phyloP scores from a whole-genome alignment of 306 rosid genomes.

The Cotoneaster glaucophyllus region DNA sequence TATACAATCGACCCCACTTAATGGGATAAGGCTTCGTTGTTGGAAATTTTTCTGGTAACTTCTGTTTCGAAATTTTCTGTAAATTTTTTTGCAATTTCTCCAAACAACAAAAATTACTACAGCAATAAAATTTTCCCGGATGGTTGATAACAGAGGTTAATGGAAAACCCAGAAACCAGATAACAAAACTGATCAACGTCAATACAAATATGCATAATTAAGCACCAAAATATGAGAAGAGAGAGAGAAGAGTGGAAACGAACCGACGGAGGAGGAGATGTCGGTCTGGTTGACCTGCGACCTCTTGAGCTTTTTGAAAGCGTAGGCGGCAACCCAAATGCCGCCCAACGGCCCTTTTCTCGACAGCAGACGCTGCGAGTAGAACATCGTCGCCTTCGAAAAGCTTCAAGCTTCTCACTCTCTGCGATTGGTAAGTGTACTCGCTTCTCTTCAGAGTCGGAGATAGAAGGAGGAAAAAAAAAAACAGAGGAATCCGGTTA shows the following conservation, averaged over 20 bases:
- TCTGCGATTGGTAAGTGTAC: background rate
- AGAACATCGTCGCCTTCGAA: constrained; percentile 23
- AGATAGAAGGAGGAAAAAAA: background rate
- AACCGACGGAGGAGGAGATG: constrained; percentile 64
- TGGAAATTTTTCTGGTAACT: no score
- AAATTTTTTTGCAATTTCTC: background rate
- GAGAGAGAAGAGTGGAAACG: constrained; percentile 11
- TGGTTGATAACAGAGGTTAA: background rate
- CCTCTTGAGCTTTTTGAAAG: constrained; percentile 62
- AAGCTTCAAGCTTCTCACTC: background rate
- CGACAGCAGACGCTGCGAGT: constrained; percentile 34
- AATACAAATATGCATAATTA: background rate
- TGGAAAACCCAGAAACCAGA: background rate
- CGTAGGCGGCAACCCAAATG: constrained; percentile 73
- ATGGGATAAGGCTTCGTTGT: no score
- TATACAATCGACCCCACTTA: no score
- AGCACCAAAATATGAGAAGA: background rate
- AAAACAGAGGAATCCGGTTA: background rate
- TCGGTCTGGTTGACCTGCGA: constrained; percentile 50
- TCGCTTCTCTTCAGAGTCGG: background rate
- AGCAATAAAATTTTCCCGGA: background rate
- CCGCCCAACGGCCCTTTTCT: constrained; percentile 39
- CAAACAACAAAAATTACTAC: background rate
- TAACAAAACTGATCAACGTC: background rate
- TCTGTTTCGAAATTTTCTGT: no score